Evolutionary conservation across 2,329 filamentous ascomycete genomes (phyloP), one percentile per base, ranked within the genome.

Genomic region (Tolypocladium ophioglossoides): DNA sequence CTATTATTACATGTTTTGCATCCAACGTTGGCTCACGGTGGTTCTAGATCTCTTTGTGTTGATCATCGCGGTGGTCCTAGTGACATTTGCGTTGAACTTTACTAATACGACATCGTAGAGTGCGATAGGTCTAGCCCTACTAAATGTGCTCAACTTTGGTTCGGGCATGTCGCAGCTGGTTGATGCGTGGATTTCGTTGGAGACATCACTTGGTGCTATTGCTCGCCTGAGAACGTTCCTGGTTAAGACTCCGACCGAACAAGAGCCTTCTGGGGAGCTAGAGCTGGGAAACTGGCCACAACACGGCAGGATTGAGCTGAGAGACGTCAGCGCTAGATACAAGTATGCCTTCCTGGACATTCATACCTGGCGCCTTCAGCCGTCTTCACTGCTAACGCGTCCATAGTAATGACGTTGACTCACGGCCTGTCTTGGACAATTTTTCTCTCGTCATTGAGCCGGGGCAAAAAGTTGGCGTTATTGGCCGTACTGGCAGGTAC

Each of bases 401-500:
- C 38, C 1, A 40, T 40, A 40, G 40, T 18, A 44, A 50, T 16
- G 48, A 61, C 44, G 40, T 64, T 10, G 50, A 53, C 2, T 51
- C 68, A 22, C n/a, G 32, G 8, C 40, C 50, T 0, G 56, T 57
- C 7, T 48, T 64, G 4, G 34, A 55, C 18, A 52, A 56, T 16
- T 20, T 62, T 0, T 54, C 55, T 1, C 34, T 63, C 2, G 46
- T 20, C 11, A 57, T 55, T 10, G 12, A 52, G 3, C 39, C 63
- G 1, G 63, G 65, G 6, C 57, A 65, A 44, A 66, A 62, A 48
- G 53, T 68, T 4, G 66, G 62, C 3, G 53, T 70, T 22, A 65
- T 63, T 50, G 65, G 66, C 12, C 57, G 66, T 14, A 69, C 61
- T 9, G 66, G 66, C 56, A 62, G 16, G 38, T 39, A 39, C 20